These are phyloP conservation scores for Telfairia occidentalis DNA, from an alignment of 331 rosid species.

Conservation along the genomic window DNA sequence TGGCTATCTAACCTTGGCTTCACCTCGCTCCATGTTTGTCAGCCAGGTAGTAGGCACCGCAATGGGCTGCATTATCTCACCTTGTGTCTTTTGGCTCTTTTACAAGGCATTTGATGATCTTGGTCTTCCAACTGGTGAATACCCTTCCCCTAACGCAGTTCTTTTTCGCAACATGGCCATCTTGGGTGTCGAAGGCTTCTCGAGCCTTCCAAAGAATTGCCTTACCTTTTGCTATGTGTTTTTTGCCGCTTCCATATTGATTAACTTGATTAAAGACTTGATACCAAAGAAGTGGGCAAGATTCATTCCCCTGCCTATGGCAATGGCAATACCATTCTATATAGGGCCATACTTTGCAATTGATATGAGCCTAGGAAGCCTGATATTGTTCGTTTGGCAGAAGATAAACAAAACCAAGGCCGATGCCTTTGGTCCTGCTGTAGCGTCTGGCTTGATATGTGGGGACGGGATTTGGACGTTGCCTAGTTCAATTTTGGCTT, in stretches of 20 bases:
- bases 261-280: slow-evolving; percentile 32
- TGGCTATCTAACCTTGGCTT: slow-evolving; percentile 51
- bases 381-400: slow-evolving; percentile 45
- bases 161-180: slow-evolving; percentile 45
- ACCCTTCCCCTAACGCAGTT: slow-evolving; percentile 45
- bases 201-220: slow-evolving; percentile 38
- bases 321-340: slow-evolving; percentile 59
- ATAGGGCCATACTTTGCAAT: slow-evolving; percentile 41
- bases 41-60: slow-evolving; percentile 50
- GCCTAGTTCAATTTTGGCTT: slow-evolving; percentile 44
- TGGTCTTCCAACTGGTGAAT: slow-evolving; percentile 26
- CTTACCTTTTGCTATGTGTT: slow-evolving; percentile 30
- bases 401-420: slow-evolving; percentile 33
- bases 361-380: slow-evolving; percentile 56
- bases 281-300: slow-evolving; percentile 25
- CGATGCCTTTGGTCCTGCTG: slow-evolving; percentile 40
- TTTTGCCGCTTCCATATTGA: slow-evolving; percentile 28
- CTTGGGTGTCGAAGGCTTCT: slow-evolving; percentile 41
- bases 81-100: slow-evolving; percentile 57
- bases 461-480: slow-evolving; percentile 63
- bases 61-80: slow-evolving; percentile 51
- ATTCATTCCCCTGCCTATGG: slow-evolving; percentile 59
- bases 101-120: slow-evolving; percentile 33
- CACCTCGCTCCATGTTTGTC: slow-evolving; percentile 54
- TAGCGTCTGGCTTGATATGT: slow-evolving; percentile 67